Base-by-base conservation (phyloP, 768 basidiomycete genomes). In the Tulasnella sp. region DNA sequence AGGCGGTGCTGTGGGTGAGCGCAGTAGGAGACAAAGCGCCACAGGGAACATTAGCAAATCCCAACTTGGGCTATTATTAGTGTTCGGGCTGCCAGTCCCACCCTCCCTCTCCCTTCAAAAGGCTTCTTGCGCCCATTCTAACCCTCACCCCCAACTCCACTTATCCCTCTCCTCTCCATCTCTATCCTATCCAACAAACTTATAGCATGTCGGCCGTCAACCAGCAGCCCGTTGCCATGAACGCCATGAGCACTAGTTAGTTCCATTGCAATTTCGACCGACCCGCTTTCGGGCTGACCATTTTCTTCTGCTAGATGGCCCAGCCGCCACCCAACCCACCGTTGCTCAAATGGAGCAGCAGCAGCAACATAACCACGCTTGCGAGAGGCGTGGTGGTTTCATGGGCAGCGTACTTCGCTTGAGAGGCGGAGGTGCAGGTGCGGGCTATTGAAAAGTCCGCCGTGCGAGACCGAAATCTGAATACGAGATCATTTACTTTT, bases 221-320 rank as follows among this genome's bases (percentile, higher is more conserved):
- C 76, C 36, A 77, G 64, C 76, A 74, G 25, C 42, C 72, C n/a
- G 72, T 72, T 29, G 67, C 37, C 72, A 77, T 54, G 76, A 71
- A 37, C 37, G 40, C 25, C 45, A 77, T 74, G 72, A 58, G 4
- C 11, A 54, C 68, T 14, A 72, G 76, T 77, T 39, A 22, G 72
- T 74, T 34, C 14, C 45, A 5, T 52, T 54, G 25, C 25, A 31
- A 29, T 67, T 7, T 25, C 34, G 36, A 52, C 38, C 39, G 64
- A 25, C 25, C n/a, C 49, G 22, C 6, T 11, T 14, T 7, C 12
- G 19, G 1, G 17, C 45, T 34, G 40, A 45, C 31, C 45, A 31
- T 58, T 58, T 58, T 54, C 14, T 25, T 34, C 29, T 6, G 5
- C 45, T 54, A 74, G 42, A 54, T 34, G 54, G 54, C 22, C 54